These are phyloP conservation scores for Tricladium varicosporioides DNA, from an alignment of 2,329 filamentous ascomycete genomes.

Conservation along the genomic window DNA sequence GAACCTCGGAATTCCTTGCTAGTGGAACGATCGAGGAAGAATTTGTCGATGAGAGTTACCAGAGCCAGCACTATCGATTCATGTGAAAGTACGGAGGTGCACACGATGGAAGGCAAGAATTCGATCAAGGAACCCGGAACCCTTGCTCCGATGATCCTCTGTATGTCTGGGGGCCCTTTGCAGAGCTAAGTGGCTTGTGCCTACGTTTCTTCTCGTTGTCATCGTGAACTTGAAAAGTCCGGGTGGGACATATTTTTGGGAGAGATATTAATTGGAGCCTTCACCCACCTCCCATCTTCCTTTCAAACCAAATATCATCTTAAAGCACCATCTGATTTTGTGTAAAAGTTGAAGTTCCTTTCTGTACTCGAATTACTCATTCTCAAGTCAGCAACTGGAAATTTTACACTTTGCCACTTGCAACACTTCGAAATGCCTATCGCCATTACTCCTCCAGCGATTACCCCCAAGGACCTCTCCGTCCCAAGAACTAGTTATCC, in stretches of 20 bases:
- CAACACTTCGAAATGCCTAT: conserved; percentile 38
- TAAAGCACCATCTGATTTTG: neutral
- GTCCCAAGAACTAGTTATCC: conserved; percentile 28
- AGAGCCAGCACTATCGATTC: conserved; percentile 7
- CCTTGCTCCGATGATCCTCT: neutral
- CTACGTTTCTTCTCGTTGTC: neutral
- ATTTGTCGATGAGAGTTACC: too few relatives aligned
- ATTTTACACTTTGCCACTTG: neutral
- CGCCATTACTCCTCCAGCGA: conserved; percentile 36
- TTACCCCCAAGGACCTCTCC: conserved; percentile 31
- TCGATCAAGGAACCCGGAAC: conserved; percentile 3
- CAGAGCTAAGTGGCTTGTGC: conserved; percentile 1
- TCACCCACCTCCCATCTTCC: neutral
- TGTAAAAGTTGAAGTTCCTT: neutral
- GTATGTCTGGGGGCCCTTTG: neutral
- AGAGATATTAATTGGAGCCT: neutral
- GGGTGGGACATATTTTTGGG: neutral
- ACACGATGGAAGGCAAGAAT: conserved; percentile 13
- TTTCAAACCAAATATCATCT: neutral
- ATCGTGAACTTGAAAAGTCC: neutral
- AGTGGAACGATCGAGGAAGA: too few relatives aligned
- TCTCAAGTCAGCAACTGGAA: neutral
- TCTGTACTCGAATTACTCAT: neutral
- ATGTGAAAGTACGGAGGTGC: neutral
- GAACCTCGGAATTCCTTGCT: too few relatives aligned